A percentile compares a stretch with the other conserved stretches of the same genome.
phyloP scores from a whole-genome alignment of 495 filamentous ascomycete species.

The Trypethelium eluteriae region DNA sequence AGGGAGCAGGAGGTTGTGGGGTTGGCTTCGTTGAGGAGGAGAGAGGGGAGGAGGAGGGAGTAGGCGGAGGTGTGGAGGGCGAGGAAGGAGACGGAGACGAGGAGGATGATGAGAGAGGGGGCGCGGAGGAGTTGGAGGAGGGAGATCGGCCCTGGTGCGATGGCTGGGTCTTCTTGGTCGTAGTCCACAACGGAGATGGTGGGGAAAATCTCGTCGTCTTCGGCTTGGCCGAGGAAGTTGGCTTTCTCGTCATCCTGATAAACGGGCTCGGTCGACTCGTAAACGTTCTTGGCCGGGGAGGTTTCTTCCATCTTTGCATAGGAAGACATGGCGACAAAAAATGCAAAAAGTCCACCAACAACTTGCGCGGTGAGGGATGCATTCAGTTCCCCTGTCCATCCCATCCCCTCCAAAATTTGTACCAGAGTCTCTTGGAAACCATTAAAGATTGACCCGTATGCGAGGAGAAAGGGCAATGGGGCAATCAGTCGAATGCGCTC shows the following conservation, averaged over 20 bases:
- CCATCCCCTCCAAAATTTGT: constrained; percentile 2
- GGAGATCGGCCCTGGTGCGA: neutral
- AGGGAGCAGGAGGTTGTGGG: constrained; percentile 1
- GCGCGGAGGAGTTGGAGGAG: constrained; percentile 1
- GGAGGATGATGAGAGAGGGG: constrained; percentile 7
- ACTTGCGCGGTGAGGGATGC: neutral
- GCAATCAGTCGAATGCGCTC: neutral
- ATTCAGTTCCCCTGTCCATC: neutral
- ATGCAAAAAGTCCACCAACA: neutral
- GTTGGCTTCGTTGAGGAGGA: constrained; percentile 7
- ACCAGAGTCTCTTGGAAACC: neutral
- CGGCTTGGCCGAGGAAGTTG: neutral
- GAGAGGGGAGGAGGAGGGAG: neutral
- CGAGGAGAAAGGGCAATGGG: neutral
- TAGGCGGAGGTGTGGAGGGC: constrained; percentile 6
- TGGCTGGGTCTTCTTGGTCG: neutral
- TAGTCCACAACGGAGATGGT: constrained; percentile 5
- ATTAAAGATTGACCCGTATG: neutral
- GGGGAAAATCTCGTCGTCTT: neutral
- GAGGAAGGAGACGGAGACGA: constrained; percentile 11
- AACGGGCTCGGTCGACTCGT: neutral
- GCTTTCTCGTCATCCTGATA: constrained; percentile 9
- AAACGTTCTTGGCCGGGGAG: neutral
- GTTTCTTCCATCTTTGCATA: constrained; percentile 6
- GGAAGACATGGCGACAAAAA: constrained; percentile 3